Percentiles rank a stretch among this genome's conserved stretches.
Conservation (phyloP, 2,329 filamentous ascomycete genomes). For the Sporothrix brasiliensis region DNA sequence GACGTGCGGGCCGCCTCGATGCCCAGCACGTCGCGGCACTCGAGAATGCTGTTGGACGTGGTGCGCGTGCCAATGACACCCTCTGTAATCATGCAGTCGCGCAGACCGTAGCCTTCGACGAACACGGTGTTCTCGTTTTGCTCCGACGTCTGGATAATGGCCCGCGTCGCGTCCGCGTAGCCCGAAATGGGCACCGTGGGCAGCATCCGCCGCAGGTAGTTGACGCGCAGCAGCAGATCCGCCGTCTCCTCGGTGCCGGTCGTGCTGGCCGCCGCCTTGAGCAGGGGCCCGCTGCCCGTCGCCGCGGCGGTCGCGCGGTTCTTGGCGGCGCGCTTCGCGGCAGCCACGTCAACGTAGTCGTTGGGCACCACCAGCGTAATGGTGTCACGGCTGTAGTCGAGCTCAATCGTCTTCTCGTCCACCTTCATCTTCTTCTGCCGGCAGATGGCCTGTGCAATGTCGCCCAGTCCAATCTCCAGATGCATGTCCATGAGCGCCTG, state of each 20-base stretch:
- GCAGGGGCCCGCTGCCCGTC: slow-evolving; percentile 38
- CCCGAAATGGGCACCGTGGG: slow-evolving; percentile 86
- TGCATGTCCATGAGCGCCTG: slow-evolving; percentile 78
- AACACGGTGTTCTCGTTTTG: slow-evolving; percentile 71
- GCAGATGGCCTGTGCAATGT: slow-evolving; percentile 77
- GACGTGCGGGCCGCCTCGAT: slow-evolving; percentile 92
- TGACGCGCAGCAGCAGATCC: slow-evolving; percentile 75
- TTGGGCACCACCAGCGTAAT: slow-evolving; percentile 74
- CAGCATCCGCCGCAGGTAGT: slow-evolving; percentile 79
- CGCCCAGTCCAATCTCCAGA: slow-evolving; percentile 71
- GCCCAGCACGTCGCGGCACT: slow-evolving; percentile 81
- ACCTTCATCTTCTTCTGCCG: slow-evolving; percentile 83
- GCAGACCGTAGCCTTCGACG: slow-evolving; percentile 92
- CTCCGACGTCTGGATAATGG: slow-evolving; percentile 83
- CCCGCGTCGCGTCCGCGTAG: slow-evolving; percentile 80
- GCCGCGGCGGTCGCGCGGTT: slow-evolving; percentile 52
- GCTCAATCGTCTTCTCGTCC: slow-evolving; percentile 57
- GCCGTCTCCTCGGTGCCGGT: slow-evolving; percentile 53
- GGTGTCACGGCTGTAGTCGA: slow-evolving; percentile 63
- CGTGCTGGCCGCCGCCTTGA: slow-evolving; percentile 44
- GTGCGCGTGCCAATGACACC: slow-evolving; percentile 79
- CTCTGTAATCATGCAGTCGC: slow-evolving; percentile 87
- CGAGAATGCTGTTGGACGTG: slow-evolving; percentile 85
- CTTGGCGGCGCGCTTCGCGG: slow-evolving; percentile 52
- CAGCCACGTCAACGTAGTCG: slow-evolving; percentile 52